A percentile compares a stretch with the other conserved stretches of the same genome.
phyloP scores from a whole-genome alignment of 2,329 filamentous ascomycete species.

The Epichloe festucae region DNA sequence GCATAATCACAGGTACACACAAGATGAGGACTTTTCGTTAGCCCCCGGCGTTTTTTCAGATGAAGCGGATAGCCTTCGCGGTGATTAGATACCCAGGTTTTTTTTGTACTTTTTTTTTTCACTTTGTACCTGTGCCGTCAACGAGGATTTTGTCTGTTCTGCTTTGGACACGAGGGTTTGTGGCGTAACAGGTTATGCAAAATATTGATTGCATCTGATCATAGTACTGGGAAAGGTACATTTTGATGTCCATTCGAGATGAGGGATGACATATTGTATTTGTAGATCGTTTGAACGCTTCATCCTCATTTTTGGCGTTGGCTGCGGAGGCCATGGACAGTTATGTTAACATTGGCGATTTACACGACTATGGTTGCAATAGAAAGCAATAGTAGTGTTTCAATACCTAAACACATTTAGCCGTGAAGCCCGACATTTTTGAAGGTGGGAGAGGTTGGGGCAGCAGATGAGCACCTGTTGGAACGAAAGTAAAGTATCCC shows the following conservation, averaged over 20 bases:
- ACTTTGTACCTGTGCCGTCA: slow-evolving; percentile 11
- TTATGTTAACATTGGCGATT: slow-evolving; percentile 2
- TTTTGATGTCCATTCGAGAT: slow-evolving; percentile 4
- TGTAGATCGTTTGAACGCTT: slow-evolving; percentile 8
- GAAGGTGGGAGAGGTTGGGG: background rate
- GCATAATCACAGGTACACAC: slow-evolving; percentile 23
- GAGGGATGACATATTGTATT: slow-evolving; percentile 5
- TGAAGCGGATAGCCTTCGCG: slow-evolving; percentile 5
- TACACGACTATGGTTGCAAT: slow-evolving; percentile 1
- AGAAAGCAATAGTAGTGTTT: background rate
- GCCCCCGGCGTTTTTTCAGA: slow-evolving; percentile 17
- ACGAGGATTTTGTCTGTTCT: slow-evolving; percentile 1
- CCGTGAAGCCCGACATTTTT: slow-evolving; percentile 5
- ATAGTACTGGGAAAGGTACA: slow-evolving; percentile 6
- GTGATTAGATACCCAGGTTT: slow-evolving; percentile 19
- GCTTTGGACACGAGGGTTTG: slow-evolving; percentile 4
- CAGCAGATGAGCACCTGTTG: background rate
- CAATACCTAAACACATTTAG: slow-evolving; percentile 9
- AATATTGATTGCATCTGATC: slow-evolving; percentile 6
- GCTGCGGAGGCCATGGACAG: background rate
- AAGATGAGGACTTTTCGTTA: slow-evolving; percentile 14
- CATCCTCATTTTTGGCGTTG: slow-evolving; percentile 3
- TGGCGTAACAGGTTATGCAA: slow-evolving; percentile 8
- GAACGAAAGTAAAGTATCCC: background rate
- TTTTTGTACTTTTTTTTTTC: background rate